Evolutionary conservation across 108 stramenopile species (phyloP), one percentile per base, ranked within the genome.

Genomic region (Fragilaria crotonensis): DNA sequence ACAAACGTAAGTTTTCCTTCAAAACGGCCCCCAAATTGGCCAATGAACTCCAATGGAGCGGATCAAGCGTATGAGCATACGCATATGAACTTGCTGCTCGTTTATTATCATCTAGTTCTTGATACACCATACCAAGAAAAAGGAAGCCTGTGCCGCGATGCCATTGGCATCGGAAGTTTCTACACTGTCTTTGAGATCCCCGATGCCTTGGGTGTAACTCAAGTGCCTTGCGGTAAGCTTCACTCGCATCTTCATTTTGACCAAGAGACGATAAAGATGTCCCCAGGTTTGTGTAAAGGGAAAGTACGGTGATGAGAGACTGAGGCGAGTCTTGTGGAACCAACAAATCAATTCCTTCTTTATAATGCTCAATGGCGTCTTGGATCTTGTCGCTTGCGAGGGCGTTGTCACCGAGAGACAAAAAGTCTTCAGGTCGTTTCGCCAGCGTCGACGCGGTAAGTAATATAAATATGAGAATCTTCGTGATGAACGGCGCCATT

Each of bases 61-160:
- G 78, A 67, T 87, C 82, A 31, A 83, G 50, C 17, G 61, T 57
- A 19, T 74, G 64, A 2, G 86, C 71, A 45, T 59, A 62, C 1
- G 67, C 69, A 61, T 87, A 87, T 18, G 75, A 66, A 14, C 71
- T 55, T 2, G 60, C 63, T 25, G 70, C 67, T 33, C 36, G 33
- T 17, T 63, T 31, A 28, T 59, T 19, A 2, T 72, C 64, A 1
- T 48, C 69, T 5, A 66, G 30, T 23, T 80, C 81, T 45, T 87
- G 81, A 63, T 80, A 71, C 29, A 72, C 77, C 82, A 84, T 83
- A 30, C 82, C 86, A 18, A 83, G 57, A 36, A 70, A 44, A 80
- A 84, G 23, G 72, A 66, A 0, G 86, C 60, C 33, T 75, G 72
- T 14, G 76, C 59, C 17, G 66, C 76, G 33, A 79, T 76, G 4